Evolutionary conservation across 2,329 filamentous ascomycete species (phyloP).

Genomic region (Cercospora brassicicola): DNA sequence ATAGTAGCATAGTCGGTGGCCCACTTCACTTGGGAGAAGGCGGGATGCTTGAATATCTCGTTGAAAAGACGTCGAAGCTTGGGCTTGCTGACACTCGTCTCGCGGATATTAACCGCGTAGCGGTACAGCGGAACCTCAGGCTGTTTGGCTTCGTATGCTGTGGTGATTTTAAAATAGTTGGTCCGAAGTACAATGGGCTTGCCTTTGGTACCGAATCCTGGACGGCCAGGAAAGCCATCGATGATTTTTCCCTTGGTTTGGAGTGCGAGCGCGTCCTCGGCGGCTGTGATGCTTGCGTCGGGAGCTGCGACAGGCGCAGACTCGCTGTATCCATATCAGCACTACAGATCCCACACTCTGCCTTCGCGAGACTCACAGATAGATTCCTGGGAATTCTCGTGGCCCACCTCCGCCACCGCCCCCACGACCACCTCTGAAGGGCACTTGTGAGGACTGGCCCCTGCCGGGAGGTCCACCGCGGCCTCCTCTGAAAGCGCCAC

Average conservation of each 20-base stretch:
- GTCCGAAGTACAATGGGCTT: conserved; percentile 43
- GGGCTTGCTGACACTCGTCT: conserved; percentile 40
- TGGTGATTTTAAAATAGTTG: conserved; percentile 45
- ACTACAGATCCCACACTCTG: conserved; percentile 13
- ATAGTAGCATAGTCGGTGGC: conserved; percentile 46
- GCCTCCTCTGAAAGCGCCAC: conserved; percentile 34
- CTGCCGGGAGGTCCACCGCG: conserved; percentile 18
- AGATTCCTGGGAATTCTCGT: conserved; percentile 27
- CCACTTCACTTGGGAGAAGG: conserved; percentile 35
- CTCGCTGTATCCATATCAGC: conserved; percentile 30
- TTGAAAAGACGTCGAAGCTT: conserved; percentile 53
- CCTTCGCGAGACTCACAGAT: conserved; percentile 24
- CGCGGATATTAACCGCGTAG: conserved; percentile 43
- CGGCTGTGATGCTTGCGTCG: conserved; percentile 28
- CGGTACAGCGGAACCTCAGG: conserved; percentile 40
- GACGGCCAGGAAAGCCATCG: conserved; percentile 39
- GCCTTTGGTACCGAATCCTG: conserved; percentile 43
- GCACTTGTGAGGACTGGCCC: conserved; percentile 18
- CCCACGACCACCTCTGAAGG: conserved; percentile 27
- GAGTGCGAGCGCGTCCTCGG: conserved; percentile 31
- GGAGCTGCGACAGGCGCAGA: conserved; percentile 25
- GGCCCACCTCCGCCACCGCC: conserved; percentile 16
- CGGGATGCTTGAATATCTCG: conserved; percentile 42
- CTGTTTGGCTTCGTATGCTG: conserved; percentile 36
- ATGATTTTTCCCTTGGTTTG: conserved; percentile 32